Evolutionary conservation across 2,329 filamentous ascomycete species (phyloP).

Genomic region (Xylariales sp.): DNA sequence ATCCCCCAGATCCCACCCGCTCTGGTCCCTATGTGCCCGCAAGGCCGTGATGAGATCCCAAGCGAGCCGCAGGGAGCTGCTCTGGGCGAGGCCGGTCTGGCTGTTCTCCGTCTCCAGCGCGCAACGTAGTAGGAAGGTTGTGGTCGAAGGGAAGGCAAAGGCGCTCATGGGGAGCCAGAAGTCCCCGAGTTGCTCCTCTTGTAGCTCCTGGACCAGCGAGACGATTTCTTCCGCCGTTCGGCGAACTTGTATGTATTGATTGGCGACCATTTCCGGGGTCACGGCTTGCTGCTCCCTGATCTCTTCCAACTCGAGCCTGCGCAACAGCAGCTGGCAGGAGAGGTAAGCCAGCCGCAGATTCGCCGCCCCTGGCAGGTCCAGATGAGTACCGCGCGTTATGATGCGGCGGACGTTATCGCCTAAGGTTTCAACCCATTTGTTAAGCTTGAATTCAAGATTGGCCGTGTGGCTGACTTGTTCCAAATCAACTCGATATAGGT

Average conservation of each 20-base stretch:
- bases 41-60: slow-evolving; percentile 35
- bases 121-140: slow-evolving; percentile 45
- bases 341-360: slow-evolving; percentile 49
- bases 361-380: slow-evolving; percentile 38
- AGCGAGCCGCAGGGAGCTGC: slow-evolving; percentile 36
- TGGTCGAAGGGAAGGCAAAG: slow-evolving; percentile 43
- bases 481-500: slow-evolving; percentile 30
- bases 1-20: slow-evolving; percentile 46
- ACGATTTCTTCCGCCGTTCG: slow-evolving; percentile 45
- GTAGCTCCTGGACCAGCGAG: slow-evolving; percentile 39
- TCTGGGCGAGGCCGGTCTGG: slow-evolving; percentile 27
- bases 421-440: slow-evolving; percentile 34
- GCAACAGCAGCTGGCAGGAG: slow-evolving; percentile 39
- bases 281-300: slow-evolving; percentile 21
- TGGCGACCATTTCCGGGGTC: slow-evolving; percentile 13
- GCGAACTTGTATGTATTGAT: slow-evolving; percentile 35
- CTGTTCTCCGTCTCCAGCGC: slow-evolving; percentile 39
- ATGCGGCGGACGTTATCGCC: slow-evolving; percentile 30
- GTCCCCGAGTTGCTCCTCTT: slow-evolving; percentile 35
- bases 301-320: slow-evolving; percentile 41
- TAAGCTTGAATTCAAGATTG: slow-evolving; percentile 13
- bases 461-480: slow-evolving; percentile 12
- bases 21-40: slow-evolving; percentile 30
- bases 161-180: slow-evolving; percentile 46
- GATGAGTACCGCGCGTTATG: slow-evolving; percentile 35